Evolutionary conservation across 2,329 filamentous ascomycete species (phyloP).

Genomic region (Fusarium nodosum): DNA sequence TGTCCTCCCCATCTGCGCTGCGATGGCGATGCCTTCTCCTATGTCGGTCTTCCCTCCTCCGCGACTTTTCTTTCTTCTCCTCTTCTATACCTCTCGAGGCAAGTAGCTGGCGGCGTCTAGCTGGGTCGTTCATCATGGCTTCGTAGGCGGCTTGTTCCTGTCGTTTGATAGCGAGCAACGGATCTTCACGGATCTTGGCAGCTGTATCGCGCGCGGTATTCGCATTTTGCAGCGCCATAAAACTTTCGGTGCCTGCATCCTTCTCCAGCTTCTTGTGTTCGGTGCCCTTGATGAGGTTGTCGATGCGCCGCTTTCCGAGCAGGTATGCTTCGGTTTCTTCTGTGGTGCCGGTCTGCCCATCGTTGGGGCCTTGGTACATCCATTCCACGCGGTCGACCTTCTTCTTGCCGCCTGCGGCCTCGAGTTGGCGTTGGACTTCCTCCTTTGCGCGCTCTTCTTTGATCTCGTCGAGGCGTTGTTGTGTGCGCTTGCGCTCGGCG

Average conservation of each 20-base stretch:
- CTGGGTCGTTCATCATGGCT: conserved; percentile 82
- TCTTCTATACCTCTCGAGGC: conserved; percentile 71
- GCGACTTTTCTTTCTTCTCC: conserved; percentile 58
- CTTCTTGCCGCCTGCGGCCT: conserved; percentile 86
- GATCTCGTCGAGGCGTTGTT: conserved; percentile 91
- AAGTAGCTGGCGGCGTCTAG: conserved; percentile 76
- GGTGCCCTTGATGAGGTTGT: conserved; percentile 82
- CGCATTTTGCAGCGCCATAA: conserved; percentile 74
- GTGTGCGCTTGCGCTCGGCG: conserved; percentile 93
- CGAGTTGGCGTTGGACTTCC: conserved; percentile 90
- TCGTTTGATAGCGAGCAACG: conserved; percentile 91
- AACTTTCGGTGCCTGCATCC: conserved; percentile 70
- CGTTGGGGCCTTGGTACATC: conserved; percentile 94
- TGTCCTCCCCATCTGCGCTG: conserved; percentile 57
- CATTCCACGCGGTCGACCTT: conserved; percentile 90
- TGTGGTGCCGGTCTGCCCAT: conserved; percentile 78
- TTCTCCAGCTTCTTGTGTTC: conserved; percentile 87
- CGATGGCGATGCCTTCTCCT: conserved; percentile 61
- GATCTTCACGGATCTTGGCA: conserved; percentile 89
- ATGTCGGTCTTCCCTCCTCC: conserved; percentile 54
- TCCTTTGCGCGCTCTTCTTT: conserved; percentile 94
- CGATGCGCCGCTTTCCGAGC: conserved; percentile 91
- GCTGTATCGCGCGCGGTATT: conserved; percentile 85
- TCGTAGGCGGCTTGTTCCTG: conserved; percentile 88
- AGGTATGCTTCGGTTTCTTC: conserved; percentile 96